Base-by-base conservation (phyloP, 1,284 basidiomycete genomes). In the Anthracocystis setariae region DNA sequence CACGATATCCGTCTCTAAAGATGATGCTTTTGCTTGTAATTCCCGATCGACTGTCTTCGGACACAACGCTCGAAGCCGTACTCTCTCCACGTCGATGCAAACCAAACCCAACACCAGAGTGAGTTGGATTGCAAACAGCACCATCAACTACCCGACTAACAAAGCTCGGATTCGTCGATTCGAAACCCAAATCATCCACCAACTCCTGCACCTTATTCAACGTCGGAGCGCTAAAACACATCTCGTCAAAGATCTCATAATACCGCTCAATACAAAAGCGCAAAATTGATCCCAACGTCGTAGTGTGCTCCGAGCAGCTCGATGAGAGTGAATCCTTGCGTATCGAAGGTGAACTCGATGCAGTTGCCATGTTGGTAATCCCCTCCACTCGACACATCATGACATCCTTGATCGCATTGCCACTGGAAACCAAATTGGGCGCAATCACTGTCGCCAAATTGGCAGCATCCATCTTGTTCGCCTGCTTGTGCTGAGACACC, bases 381-480 rank as follows among this genome's bases (percentile, higher is more conserved):
- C 86, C 87, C 48, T 88, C 84, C 5, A 90, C 89, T 65, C 88
- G 90, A 3, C 88, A 80, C n/a, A 80, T 59, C 20, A 61, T 44
- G 10, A 80, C 57, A 25, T 80, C 78, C 50, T 66, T 63, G 13
- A 74, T 51, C 15, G 72, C 60, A 18, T 77, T 76, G 0, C 65
- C 61, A 24, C 75, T 70, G 15, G 53, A 55, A 0, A 79, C 74
- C 50, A 93, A 87, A 73, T 92, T 93, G 13, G 92, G 91, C 57
- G 86, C 87, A 24, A 93, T 84, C 7, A 92, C 91, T 40, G 92
- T 85, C 10, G 91, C 86, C 39, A 93, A 88, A 77, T 93, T 93
- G 72, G 89, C 87, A 21, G 91, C 90, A 76, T 91, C 90, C 91
- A 93, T 93, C 48, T 87, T 86, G 79, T 93, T 93, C 3, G 83